These are phyloP conservation scores for Flaveria robusta DNA, from an alignment of 129 eudicot species.

Conservation along the genomic window DNA sequence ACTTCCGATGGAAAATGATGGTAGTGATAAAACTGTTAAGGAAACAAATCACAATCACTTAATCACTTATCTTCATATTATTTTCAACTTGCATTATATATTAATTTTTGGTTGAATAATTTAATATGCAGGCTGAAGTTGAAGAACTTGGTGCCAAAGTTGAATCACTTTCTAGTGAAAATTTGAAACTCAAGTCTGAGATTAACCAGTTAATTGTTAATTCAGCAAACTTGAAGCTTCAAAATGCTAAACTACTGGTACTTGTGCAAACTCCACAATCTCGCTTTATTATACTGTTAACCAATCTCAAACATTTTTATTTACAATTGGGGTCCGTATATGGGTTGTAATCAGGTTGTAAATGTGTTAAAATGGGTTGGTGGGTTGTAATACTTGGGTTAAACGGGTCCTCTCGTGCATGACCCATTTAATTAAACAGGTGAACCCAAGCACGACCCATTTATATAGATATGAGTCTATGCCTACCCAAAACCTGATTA, in stretches of 20 bases:
- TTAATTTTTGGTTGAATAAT: neutral
- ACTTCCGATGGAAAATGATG: too few species aligned
- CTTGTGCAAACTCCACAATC: slow-evolving; percentile 9
- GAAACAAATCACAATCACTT: too few species aligned
- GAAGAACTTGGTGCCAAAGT: slow-evolving; percentile 78
- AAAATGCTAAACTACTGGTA: slow-evolving; percentile 77
- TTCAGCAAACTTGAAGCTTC: slow-evolving; percentile 67
- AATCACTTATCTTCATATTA: too few species aligned
- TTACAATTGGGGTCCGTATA: neutral
- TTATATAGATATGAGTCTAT: too few species aligned
- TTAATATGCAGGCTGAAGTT: slow-evolving; percentile 68
- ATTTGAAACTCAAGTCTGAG: slow-evolving; percentile 69
- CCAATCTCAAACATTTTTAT: neutral
- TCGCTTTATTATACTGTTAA: slow-evolving; percentile 1
- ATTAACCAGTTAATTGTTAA: slow-evolving; percentile 55
- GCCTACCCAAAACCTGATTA: too few species aligned
- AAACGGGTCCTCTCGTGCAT: neutral
- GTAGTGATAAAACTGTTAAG: too few species aligned
- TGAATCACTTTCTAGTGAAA: slow-evolving; percentile 66
- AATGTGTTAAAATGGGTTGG: neutral
- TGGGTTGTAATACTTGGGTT: neutral
- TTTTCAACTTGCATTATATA: neutral
- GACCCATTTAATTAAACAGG: neutral
- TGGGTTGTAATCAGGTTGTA: neutral
- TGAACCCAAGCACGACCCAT: neutral